These are phyloP conservation scores for Corynascus novoguineensis DNA, from an alignment of 495 filamentous ascomycete species.

Conservation along the genomic window DNA sequence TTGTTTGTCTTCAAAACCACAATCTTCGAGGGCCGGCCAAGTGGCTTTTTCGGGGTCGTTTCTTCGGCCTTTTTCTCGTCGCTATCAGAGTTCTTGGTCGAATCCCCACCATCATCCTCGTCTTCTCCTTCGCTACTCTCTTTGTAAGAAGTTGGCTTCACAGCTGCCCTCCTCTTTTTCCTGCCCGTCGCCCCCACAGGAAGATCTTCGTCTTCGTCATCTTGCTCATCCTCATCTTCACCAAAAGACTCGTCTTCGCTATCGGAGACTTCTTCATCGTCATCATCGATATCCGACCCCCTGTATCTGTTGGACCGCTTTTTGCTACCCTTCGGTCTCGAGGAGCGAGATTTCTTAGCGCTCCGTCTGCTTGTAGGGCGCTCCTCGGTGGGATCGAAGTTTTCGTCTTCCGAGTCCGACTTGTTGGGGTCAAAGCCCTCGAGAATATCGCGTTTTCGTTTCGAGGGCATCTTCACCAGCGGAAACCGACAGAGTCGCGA, in stretches of 20 bases:
- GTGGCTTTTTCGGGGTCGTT: conserved; percentile 18
- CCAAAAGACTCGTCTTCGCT: conserved; percentile 57
- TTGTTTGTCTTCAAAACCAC: conserved; percentile 28
- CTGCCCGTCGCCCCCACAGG: conserved; percentile 65
- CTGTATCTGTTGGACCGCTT: conserved; percentile 45
- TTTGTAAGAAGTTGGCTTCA: conserved; percentile 40
- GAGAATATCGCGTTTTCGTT: conserved; percentile 56
- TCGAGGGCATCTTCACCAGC: conserved; percentile 31
- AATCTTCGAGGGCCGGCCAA: conserved; percentile 25
- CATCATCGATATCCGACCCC: conserved; percentile 64
- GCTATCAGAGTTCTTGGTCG: conserved; percentile 30
- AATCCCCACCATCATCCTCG: conserved; percentile 36
- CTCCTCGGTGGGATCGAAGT: conserved; percentile 54
- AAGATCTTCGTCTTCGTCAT: conserved; percentile 56
- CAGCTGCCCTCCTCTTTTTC: conserved; percentile 59
- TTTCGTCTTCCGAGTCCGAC: conserved; percentile 79
- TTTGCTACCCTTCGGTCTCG: conserved; percentile 41
- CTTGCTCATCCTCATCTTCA: conserved; percentile 53
- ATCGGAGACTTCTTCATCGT: conserved; percentile 55
- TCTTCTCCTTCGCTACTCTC: conserved; percentile 42
- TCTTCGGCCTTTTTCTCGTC: conserved; percentile 22
- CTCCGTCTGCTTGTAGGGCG: conserved; percentile 36
- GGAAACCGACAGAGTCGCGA: not conserved
- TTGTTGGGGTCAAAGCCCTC: conserved; percentile 74
- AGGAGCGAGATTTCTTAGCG: conserved; percentile 36